These are phyloP conservation scores for Friedmanniomyces endolithicus DNA, from an alignment of 495 filamentous ascomycete genomes.

Conservation along the genomic window DNA sequence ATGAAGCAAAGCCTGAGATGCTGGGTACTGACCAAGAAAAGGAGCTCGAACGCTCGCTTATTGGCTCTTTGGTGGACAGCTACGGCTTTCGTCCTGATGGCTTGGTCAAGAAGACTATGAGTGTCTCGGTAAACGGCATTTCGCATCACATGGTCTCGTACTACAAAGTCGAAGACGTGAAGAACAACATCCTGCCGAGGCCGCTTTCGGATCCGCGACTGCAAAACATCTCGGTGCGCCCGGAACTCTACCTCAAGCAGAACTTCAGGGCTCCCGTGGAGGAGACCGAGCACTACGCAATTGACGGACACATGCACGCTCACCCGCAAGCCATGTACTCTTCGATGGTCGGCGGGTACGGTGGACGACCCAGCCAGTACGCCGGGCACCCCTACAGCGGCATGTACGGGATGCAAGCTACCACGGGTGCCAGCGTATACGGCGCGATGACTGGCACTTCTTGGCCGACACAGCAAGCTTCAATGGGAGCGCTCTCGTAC, in stretches of 20 bases:
- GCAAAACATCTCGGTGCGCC: constrained; percentile 44
- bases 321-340: constrained; percentile 18
- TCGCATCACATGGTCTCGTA: constrained; percentile 81
- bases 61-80: constrained; percentile 74
- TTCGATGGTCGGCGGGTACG: constrained; percentile 6
- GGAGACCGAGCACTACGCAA: constrained; percentile 16
- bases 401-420: constrained; percentile 2
- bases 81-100: constrained; percentile 79
- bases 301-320: constrained; percentile 13
- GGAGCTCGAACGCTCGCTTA: constrained; percentile 52
- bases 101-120: constrained; percentile 86
- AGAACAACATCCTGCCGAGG: constrained; percentile 45
- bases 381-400: constrained; percentile 7
- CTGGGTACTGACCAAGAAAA: constrained; percentile 29
- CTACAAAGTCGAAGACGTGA: constrained; percentile 67
- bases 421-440: constrained; percentile 1
- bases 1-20: constrained; percentile 16
- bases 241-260: constrained; percentile 49
- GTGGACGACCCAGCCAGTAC: constrained; percentile 15
- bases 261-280: constrained; percentile 58
- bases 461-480: constrained; percentile 9
- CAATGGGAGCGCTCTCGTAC: constrained; percentile 3
- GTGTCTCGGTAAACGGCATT: constrained; percentile 53
- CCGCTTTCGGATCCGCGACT: constrained; percentile 46
- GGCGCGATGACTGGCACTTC: constrained; percentile 6